Percentiles rank a stretch among this genome's conserved stretches.
phyloP scores from a whole-genome alignment of 169 alveolate species.

The Cryptosporidium sp. region DNA sequence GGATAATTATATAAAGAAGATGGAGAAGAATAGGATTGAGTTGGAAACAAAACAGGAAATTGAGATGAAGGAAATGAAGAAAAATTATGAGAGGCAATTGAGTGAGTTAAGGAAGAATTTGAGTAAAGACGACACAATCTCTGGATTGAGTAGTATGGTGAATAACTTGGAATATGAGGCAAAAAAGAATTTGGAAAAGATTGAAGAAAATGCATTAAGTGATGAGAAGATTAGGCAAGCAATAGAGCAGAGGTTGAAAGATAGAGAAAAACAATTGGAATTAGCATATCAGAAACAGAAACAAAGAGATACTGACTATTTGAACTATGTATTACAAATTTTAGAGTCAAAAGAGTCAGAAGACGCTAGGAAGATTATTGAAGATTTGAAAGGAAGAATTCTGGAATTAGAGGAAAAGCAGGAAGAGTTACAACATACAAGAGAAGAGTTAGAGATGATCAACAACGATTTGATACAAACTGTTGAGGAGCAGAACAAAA shows the following conservation, averaged over 20 bases:
- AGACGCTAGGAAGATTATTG: conserved; percentile 8
- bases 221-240: conserved; percentile 48
- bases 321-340: conserved; percentile 33
- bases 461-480: conserved; percentile 60
- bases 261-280: conserved; percentile 69
- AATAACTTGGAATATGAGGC: conserved; percentile 48
- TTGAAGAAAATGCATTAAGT: conserved; percentile 27
- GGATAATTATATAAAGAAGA: conserved; percentile 65
- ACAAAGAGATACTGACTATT: conserved; percentile 47
- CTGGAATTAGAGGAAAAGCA: conserved; percentile 58
- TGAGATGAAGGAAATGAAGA: conserved; percentile 60
- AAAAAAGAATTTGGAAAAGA: conserved; percentile 34
- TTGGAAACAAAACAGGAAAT: conserved; percentile 43
- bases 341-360: conserved; percentile 50
- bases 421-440: conserved; percentile 53
- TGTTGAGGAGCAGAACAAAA: conserved; percentile 41
- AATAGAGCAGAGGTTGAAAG: conserved; percentile 40
- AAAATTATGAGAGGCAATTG: conserved; percentile 47
- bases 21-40: conserved; percentile 49
- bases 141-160: conserved; percentile 62
- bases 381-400: conserved; percentile 36
- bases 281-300: conserved; percentile 67
- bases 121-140: conserved; percentile 49
- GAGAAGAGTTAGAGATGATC: conserved; percentile 60
- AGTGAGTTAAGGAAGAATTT: conserved; percentile 41